Conservation (phyloP, 2,329 filamentous ascomycete species). For the Colletotrichum viniferum region DNA sequence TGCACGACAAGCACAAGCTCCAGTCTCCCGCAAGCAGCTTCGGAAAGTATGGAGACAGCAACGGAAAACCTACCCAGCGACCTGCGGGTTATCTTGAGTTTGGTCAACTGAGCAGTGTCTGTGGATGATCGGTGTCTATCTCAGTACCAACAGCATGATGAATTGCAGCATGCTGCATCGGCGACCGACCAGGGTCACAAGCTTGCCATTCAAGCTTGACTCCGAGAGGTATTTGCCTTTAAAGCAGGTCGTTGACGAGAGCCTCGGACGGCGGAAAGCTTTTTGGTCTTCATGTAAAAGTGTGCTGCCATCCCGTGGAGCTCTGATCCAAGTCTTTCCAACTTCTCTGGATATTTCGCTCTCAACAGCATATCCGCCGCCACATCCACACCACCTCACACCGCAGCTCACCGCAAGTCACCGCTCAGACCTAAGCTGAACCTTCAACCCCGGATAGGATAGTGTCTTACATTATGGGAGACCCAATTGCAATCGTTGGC, state of each 20-base stretch:
- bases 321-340: slow-evolving; percentile 5
- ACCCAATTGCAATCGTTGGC: slow-evolving; percentile 51
- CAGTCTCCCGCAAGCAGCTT: not conserved
- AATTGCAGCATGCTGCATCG: not conserved
- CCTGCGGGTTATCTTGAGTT: not conserved
- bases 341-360: not conserved
- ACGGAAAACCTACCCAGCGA: not conserved
- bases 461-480: slow-evolving; percentile 18
- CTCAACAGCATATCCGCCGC: not conserved
- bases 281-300: not conserved
- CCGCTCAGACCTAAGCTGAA: slow-evolving; percentile 2
- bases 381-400: not conserved
- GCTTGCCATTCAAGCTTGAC: not conserved
- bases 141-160: not conserved
- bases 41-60: not conserved
- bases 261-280: not conserved
- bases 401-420: slow-evolving; percentile 2
- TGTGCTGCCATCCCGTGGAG: not conserved
- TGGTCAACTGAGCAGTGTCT: not conserved
- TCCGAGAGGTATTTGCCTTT: not conserved
- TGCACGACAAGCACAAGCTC: not conserved
- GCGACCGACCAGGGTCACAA: not conserved
- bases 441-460: not conserved
- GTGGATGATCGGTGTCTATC: not conserved
- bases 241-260: not conserved